Percentiles rank a stretch among this genome's conserved stretches.
phyloP scores from a whole-genome alignment of 2,329 filamentous ascomycete genomes.

The Apiospora hydei region DNA sequence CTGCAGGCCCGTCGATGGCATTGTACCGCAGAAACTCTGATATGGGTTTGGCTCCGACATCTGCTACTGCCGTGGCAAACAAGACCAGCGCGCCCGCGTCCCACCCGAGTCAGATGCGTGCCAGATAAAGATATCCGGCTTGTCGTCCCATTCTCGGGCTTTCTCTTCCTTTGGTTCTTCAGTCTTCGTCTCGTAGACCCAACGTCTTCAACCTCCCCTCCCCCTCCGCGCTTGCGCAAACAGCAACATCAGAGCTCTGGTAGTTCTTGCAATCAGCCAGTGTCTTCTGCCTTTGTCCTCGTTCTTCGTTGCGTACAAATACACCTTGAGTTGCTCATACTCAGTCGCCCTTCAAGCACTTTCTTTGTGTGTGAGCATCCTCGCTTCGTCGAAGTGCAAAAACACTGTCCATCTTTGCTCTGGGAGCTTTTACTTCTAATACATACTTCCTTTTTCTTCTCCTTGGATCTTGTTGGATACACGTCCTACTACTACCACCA shows the following conservation, averaged over 20 bases:
- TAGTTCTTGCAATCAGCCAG: constrained; percentile 49
- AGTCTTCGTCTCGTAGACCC: constrained; percentile 40
- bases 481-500: no score
- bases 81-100: not conserved
- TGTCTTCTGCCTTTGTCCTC: constrained; percentile 30
- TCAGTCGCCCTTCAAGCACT: not conserved
- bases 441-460: not conserved
- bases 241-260: constrained; percentile 54
- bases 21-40: constrained; percentile 8
- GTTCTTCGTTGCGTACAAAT: not conserved
- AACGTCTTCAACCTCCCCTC: constrained; percentile 32
- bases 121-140: constrained; percentile 26
- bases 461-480: not conserved
- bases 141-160: constrained; percentile 29
- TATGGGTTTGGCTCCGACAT: not conserved
- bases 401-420: constrained; percentile 6
- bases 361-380: constrained; percentile 1
- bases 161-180: constrained; percentile 34
- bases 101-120: constrained; percentile 6
- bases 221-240: constrained; percentile 36
- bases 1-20: constrained; percentile 7
- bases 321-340: not conserved
- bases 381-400: not conserved
- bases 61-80: not conserved
- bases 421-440: constrained; percentile 23